Percentiles rank a stretch among this genome's conserved stretches.
phyloP scores from a whole-genome alignment of 1,139 yeast genomes.

The Tardiomyces digboiensis region DNA sequence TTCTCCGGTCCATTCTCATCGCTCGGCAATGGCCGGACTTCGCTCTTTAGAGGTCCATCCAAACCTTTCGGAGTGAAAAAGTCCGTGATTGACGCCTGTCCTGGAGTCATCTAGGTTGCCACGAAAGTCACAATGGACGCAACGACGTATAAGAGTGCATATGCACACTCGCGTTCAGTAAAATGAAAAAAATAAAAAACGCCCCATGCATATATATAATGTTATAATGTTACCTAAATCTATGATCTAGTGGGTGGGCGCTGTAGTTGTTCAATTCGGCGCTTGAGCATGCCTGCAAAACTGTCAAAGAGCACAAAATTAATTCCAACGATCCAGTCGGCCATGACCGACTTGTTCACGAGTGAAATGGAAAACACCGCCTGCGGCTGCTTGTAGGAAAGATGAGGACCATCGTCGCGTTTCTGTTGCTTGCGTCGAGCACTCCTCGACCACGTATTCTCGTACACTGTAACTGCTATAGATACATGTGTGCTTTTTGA shows the following conservation, averaged over 20 bases:
- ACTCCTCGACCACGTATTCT: constrained; percentile 28
- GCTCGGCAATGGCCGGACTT: too few species aligned
- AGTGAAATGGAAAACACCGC: background rate
- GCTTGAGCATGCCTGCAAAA: constrained; percentile 8
- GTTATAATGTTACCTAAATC: too few species aligned
- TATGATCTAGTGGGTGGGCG: too few species aligned
- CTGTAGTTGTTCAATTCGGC: background rate
- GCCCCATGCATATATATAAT: too few species aligned
- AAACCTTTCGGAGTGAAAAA: background rate
- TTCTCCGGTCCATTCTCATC: too few species aligned
- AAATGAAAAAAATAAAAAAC: too few species aligned
- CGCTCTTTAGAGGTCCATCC: too few species aligned
- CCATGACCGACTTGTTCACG: background rate
- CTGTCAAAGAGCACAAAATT: constrained; percentile 13
- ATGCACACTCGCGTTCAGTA: too few species aligned
- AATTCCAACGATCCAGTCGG: constrained; percentile 13
- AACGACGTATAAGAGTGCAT: too few species aligned
- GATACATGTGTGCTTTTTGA: constrained; percentile 5
- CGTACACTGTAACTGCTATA: constrained; percentile 10
- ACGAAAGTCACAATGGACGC: too few species aligned
- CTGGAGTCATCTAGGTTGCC: background rate
- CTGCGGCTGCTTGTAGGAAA: background rate
- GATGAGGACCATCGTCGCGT: constrained; percentile 1
- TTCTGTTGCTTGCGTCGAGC: constrained; percentile 18
- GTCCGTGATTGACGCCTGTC: background rate